These are phyloP conservation scores for Trichoderma koningii DNA, from an alignment of 2,329 filamentous ascomycete species.

Conservation along the genomic window DNA sequence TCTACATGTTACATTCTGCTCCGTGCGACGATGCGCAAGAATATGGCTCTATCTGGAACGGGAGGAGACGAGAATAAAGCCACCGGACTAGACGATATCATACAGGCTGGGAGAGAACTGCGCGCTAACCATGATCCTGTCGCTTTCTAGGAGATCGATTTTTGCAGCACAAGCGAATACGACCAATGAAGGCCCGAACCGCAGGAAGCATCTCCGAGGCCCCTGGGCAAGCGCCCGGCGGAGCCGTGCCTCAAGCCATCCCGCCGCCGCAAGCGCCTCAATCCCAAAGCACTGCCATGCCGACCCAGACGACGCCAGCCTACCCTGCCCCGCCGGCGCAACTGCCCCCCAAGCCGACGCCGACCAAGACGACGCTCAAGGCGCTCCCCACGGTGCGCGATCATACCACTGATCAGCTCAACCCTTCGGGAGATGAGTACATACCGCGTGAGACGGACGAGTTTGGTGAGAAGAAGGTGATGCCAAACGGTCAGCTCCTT, in stretches of 20 bases:
- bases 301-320: constrained; percentile 46
- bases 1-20: constrained; percentile 37
- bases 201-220: constrained; percentile 58
- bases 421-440: constrained; percentile 88
- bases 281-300: constrained; percentile 50
- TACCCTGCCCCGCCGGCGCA: constrained; percentile 44
- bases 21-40: constrained; percentile 38
- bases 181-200: constrained; percentile 58
- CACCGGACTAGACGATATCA: constrained; percentile 1
- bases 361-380: constrained; percentile 83
- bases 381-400: constrained; percentile 93
- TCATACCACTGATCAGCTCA: constrained; percentile 94
- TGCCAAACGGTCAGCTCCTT: constrained; percentile 75
- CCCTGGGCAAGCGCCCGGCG: constrained; percentile 55
- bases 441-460: constrained; percentile 91
- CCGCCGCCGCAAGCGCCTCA: constrained; percentile 59
- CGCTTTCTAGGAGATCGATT: constrained; percentile 49
- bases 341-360: constrained; percentile 75
- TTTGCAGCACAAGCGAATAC: constrained; percentile 57
- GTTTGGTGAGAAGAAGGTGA: constrained; percentile 91
- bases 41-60: constrained; percentile 10
- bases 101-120: neutral
- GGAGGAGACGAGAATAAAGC: constrained; percentile 9
- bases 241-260: constrained; percentile 43
- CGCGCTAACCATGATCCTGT: constrained; percentile 35